phyloP scores from a whole-genome alignment of 495 filamentous ascomycete species.

The Penicillium odoratum region DNA sequence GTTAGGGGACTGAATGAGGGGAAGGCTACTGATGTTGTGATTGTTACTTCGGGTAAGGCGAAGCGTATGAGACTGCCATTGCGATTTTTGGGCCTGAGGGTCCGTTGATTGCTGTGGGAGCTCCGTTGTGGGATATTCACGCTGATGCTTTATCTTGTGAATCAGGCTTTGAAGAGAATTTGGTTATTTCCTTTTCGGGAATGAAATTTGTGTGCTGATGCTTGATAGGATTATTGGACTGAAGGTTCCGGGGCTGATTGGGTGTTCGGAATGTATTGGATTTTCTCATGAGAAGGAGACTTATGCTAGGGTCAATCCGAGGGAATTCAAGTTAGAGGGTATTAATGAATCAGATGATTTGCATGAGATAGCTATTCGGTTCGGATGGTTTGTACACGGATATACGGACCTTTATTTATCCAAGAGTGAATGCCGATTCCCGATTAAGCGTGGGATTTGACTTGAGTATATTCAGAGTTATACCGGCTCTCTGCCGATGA shows the following conservation, averaged over 20 bases:
- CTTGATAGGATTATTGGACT: conserved; percentile 18
- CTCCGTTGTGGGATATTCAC: conserved; percentile 11
- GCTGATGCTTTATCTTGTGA: background rate
- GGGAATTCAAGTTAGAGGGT: conserved; percentile 22
- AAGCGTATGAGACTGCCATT: conserved; percentile 20
- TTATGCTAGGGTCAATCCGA: conserved; percentile 15
- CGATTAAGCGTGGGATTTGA: no score
- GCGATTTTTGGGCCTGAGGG: conserved; percentile 11
- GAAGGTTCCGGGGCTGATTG: conserved; percentile 11
- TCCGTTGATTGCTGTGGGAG: conserved; percentile 17
- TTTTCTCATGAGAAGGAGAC: conserved; percentile 20
- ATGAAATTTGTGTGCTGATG: background rate
- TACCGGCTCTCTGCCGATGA: no score
- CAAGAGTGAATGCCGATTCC: no score
- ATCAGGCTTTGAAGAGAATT: conserved; percentile 10
- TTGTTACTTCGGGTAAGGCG: conserved; percentile 18
- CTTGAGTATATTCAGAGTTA: no score
- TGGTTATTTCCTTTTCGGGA: background rate
- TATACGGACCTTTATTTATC: no score
- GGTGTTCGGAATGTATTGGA: conserved; percentile 12
- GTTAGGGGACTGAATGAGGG: conserved; percentile 8
- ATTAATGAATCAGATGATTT: conserved; percentile 30
- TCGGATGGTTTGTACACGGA: background rate
- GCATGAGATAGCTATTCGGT: conserved; percentile 13
- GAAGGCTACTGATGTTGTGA: conserved; percentile 10